Evolutionary conservation across 2,329 filamentous ascomycete genomes (phyloP).

Genomic region (Cladorrhinum sp.): DNA sequence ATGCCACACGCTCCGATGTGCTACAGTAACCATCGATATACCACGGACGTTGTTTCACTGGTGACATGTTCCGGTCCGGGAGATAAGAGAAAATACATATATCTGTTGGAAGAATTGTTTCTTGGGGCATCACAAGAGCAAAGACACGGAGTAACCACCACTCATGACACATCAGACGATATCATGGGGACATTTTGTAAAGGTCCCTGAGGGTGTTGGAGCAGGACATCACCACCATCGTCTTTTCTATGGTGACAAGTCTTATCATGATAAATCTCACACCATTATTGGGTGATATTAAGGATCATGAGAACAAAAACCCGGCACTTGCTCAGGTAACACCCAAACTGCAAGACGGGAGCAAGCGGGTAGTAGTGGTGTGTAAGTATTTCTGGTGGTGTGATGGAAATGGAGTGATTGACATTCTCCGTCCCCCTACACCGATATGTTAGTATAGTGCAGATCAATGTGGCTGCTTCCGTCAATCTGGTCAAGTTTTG

Average conservation of each 20-base stretch:
- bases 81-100: background rate
- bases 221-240: background rate
- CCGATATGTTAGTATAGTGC: background rate
- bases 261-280: conserved; percentile 3
- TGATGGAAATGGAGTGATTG: conserved; percentile 1
- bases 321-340: conserved; percentile 14
- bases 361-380: conserved; percentile 8
- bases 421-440: conserved; percentile 14
- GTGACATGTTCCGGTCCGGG: background rate
- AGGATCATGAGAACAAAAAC: conserved; percentile 17
- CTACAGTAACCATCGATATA: background rate
- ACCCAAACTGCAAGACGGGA: conserved; percentile 14
- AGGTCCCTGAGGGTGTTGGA: background rate
- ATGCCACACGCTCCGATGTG: background rate
- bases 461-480: background rate
- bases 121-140: background rate
- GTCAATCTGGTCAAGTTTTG: background rate
- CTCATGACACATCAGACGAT: background rate
- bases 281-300: background rate
- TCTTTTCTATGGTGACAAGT: conserved; percentile 1
- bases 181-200: background rate
- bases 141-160: background rate
- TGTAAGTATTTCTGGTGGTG: conserved; percentile 10
- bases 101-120: background rate
- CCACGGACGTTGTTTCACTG: background rate